Conservation (phyloP, 306 rosid species). For the Herpetospermum pedunculosum region DNA sequence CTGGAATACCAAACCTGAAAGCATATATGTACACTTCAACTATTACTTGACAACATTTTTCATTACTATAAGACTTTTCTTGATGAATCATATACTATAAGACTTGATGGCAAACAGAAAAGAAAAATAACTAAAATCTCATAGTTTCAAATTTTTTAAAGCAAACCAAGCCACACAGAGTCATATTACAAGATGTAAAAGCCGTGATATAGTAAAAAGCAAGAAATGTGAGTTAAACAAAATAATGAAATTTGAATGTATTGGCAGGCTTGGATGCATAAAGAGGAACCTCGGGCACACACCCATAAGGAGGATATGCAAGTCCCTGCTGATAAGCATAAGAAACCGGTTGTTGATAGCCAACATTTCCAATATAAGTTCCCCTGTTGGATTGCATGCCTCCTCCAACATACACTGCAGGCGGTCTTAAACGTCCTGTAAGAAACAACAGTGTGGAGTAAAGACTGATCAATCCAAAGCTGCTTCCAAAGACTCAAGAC, state of each 20-base stretch:
- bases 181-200: not conserved
- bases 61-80: not conserved
- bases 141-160: not conserved
- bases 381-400: conserved; percentile 51
- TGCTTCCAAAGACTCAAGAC: not conserved
- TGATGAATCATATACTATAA: no score
- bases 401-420: conserved; percentile 52
- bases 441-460: conserved; percentile 9
- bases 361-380: conserved; percentile 51
- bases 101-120: not conserved
- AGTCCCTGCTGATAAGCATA: conserved; percentile 72
- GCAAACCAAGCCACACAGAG: not conserved
- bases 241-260: not conserved
- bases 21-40: not conserved
- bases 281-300: conserved; percentile 18
- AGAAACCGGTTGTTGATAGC: conserved; percentile 81
- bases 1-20: not conserved
- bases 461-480: not conserved
- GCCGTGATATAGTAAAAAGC: not conserved
- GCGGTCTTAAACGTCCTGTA: conserved; percentile 54
- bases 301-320: conserved; percentile 84
- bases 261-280: not conserved
- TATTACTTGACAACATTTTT: not conserved
- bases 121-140: not conserved
- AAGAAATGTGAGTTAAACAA: not conserved